Percentiles rank a stretch among this genome's conserved stretches.
Evolutionary conservation across 2,329 filamentous ascomycete species (phyloP).

Genomic region (Calonectria pseudoreteaudii): DNA sequence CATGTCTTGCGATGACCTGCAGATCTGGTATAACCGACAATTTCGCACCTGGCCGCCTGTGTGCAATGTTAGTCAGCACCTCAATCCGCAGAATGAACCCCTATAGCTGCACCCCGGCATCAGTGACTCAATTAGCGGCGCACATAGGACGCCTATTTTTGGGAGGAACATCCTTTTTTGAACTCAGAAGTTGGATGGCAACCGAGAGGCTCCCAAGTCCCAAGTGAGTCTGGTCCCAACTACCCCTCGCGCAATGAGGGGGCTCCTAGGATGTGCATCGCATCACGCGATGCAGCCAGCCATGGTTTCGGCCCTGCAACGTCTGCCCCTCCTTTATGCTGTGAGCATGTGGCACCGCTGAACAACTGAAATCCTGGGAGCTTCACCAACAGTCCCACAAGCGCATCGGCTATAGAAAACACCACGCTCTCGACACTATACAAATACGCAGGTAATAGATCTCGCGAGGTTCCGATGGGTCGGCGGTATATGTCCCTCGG

Average conservation of each 20-base stretch:
- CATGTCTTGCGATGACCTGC: slow-evolving; percentile 9
- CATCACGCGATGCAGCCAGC: slow-evolving; percentile 23
- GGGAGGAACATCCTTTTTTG: neutral
- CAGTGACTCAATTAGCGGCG: neutral
- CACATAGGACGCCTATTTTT: neutral
- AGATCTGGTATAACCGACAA: slow-evolving; percentile 5
- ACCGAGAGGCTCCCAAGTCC: neutral
- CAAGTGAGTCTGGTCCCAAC: neutral
- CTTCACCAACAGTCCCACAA: neutral
- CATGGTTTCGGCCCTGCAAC: slow-evolving; percentile 17
- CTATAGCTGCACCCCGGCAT: neutral
- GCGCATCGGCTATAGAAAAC: neutral
- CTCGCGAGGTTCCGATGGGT: neutral
- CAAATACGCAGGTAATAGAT: neutral
- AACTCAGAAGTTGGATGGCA: neutral
- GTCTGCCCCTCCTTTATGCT: slow-evolving; percentile 5
- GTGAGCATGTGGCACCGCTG: slow-evolving; percentile 20
- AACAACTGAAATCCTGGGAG: slow-evolving; percentile 1
- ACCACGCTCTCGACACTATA: neutral
- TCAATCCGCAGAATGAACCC: neutral
- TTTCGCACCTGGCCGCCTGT: neutral
- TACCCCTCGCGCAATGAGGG: slow-evolving; percentile 5
- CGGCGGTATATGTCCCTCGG: neutral
- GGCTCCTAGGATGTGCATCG: slow-evolving; percentile 1
- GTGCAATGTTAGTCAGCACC: neutral